Conservation (phyloP, 2,329 filamentous ascomycete species). For the Zalaria obscura region DNA sequence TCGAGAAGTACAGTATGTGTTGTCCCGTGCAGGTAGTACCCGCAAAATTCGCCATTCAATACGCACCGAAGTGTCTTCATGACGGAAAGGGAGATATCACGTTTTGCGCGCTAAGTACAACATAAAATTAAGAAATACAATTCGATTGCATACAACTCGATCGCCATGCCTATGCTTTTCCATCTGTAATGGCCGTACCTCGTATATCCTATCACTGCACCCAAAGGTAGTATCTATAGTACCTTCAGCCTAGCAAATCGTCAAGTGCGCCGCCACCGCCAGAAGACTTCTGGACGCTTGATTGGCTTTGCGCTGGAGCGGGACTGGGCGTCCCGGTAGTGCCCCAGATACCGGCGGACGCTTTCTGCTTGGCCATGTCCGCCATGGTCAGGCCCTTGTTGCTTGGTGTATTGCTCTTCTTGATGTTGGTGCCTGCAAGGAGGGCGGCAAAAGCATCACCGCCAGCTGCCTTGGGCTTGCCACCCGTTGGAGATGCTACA, state of each 20-base stretch:
- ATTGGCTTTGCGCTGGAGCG: constrained; percentile 5
- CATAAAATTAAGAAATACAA: no score
- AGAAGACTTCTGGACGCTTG: constrained; percentile 7
- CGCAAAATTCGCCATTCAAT: no score
- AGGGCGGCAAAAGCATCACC: constrained; percentile 84
- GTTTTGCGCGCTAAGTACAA: no score
- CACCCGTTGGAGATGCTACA: constrained; percentile 21
- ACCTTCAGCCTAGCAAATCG: constrained; percentile 30
- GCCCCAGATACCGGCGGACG: constrained; percentile 87
- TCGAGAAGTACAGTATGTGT: no score
- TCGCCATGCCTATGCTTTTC: no score
- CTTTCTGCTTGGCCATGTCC: constrained; percentile 96
- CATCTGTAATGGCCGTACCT: no score
- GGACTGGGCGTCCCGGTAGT: constrained; percentile 36
- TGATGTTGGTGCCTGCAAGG: constrained; percentile 49
- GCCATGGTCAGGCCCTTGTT: constrained; percentile 67
- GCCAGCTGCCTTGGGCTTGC: constrained; percentile 34
- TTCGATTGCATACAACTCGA: no score
- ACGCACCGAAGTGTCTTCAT: no score
- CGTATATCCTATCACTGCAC: not conserved
- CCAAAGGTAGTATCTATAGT: not conserved
- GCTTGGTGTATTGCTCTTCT: constrained; percentile 40
- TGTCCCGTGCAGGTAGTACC: no score
- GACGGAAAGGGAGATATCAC: no score
- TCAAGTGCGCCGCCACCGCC: constrained; percentile 18